Percentiles rank a stretch among this genome's conserved stretches.
phyloP scores from a whole-genome alignment of 2,329 filamentous ascomycete species.

The Clonostachys rosea region DNA sequence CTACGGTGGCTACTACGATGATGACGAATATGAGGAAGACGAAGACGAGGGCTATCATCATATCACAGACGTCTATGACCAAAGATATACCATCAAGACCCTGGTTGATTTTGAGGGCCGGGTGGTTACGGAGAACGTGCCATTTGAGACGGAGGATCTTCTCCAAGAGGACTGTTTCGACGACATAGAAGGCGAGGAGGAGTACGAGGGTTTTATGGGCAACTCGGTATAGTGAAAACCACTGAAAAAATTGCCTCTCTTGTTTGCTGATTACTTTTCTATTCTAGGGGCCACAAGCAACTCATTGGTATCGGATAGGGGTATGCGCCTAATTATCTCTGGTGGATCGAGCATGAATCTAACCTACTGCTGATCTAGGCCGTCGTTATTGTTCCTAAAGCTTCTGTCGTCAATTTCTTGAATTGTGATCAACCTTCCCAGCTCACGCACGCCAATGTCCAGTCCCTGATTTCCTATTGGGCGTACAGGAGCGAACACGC shows the following conservation, averaged over 20 bases:
- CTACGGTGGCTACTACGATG: constrained; percentile 1
- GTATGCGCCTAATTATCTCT: background rate
- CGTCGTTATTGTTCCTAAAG: background rate
- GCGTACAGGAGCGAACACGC: too few relatives aligned
- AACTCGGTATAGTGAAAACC: constrained; percentile 11
- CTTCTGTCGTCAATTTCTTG: background rate
- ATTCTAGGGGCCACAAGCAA: background rate
- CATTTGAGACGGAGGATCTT: constrained; percentile 10
- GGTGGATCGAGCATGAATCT: background rate
- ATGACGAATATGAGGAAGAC: constrained; percentile 4
- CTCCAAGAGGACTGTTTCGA: constrained; percentile 14
- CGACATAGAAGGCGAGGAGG: constrained; percentile 7
- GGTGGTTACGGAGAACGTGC: constrained; percentile 6
- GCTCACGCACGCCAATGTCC: background rate
- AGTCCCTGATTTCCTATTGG: background rate
- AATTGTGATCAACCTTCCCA: background rate
- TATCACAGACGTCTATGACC: constrained; percentile 7
- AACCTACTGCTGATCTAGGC: background rate
- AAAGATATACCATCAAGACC: constrained; percentile 8
- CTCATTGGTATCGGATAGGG: background rate
- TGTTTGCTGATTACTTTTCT: constrained; percentile 13
- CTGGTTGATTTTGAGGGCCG: constrained; percentile 15
- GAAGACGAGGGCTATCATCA: constrained; percentile 5
- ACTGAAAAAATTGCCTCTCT: constrained; percentile 9
- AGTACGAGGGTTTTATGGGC: constrained; percentile 17